A percentile compares a stretch with the other conserved stretches of the same genome.
Evolutionary conservation across 1,284 basidiomycete genomes (phyloP).

Genomic region (Phylloporus gajari): DNA sequence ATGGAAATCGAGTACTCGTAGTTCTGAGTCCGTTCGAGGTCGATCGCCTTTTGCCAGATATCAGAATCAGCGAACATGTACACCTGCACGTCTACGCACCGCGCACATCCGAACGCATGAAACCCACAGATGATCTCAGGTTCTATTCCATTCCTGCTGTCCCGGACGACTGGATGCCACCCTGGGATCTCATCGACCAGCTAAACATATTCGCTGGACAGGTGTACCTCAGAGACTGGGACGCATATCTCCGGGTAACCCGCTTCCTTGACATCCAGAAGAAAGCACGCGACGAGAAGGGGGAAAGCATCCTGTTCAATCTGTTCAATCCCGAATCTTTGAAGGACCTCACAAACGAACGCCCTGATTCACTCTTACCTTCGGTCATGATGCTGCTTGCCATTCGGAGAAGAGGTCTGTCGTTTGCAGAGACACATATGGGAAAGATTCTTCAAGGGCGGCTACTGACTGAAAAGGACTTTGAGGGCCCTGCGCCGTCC

Average conservation of each 20-base stretch:
- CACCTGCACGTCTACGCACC: slow-evolving; percentile 56
- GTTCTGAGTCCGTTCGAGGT: slow-evolving; percentile 56
- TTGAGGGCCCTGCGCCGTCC: neutral
- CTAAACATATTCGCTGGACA: slow-evolving; percentile 42
- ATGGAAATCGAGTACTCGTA: slow-evolving; percentile 35
- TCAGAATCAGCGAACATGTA: slow-evolving; percentile 46
- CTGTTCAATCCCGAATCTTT: slow-evolving; percentile 23
- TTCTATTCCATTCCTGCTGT: slow-evolving; percentile 46
- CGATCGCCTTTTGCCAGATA: slow-evolving; percentile 50
- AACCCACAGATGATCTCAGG: slow-evolving; percentile 49
- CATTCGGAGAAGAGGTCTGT: neutral
- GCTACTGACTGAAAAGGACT: neutral
- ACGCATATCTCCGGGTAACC: neutral
- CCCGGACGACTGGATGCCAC: neutral
- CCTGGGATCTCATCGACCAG: slow-evolving; percentile 8
- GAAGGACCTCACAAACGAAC: slow-evolving; percentile 44
- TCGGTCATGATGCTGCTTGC: neutral
- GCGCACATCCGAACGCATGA: slow-evolving; percentile 45
- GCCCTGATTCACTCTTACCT: neutral
- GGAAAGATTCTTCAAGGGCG: neutral
- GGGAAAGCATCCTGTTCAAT: neutral
- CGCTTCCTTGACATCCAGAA: slow-evolving; percentile 6
- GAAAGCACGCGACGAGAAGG: slow-evolving; percentile 27
- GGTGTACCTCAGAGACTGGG: neutral
- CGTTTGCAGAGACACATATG: neutral